phyloP scores from a whole-genome alignment of 495 filamentous ascomycete genomes.

The Hypoxylon fragiforme region DNA sequence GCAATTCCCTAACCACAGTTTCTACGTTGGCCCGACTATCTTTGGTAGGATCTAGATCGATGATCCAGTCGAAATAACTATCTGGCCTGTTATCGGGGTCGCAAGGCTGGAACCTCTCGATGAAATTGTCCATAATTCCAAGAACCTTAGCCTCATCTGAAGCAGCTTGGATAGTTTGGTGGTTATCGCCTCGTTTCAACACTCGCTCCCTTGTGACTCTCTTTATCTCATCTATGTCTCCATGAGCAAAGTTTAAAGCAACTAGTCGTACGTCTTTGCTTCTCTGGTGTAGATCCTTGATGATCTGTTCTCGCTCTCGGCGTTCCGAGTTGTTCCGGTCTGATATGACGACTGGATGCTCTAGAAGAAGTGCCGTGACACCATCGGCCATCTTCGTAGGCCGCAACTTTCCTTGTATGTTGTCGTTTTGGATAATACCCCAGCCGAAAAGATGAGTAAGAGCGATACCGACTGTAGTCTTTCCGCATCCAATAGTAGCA shows the following conservation, averaged over 20 bases:
- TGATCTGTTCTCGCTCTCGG: conserved; percentile 83
- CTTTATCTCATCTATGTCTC: conserved; percentile 68
- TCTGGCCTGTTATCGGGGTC: conserved; percentile 69
- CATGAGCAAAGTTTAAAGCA: conserved; percentile 91
- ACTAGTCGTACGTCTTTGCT: conserved; percentile 70
- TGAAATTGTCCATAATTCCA: conserved; percentile 94
- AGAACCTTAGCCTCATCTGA: conserved; percentile 67
- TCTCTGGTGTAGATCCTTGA: conserved; percentile 69
- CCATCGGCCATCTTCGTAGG: conserved; percentile 72
- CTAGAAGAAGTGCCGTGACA: conserved; percentile 61
- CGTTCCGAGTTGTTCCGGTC: conserved; percentile 92
- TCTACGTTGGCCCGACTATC: conserved; percentile 87
- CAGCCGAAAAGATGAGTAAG: conserved; percentile 83
- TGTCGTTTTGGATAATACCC: conserved; percentile 97
- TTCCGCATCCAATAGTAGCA: conserved; percentile 93
- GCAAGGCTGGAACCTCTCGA: conserved; percentile 78
- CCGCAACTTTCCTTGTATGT: conserved; percentile 78
- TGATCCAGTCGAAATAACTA: conserved; percentile 74
- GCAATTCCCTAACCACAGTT: conserved; percentile 69
- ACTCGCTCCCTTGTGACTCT: conserved; percentile 79
- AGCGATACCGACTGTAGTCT: conserved; percentile 89
- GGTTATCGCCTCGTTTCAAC: conserved; percentile 86
- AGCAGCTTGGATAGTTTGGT: conserved; percentile 93
- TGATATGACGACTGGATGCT: conserved; percentile 75
- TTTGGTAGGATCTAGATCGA: conserved; percentile 77